Percentiles rank a stretch among this genome's conserved stretches.
These are phyloP conservation scores for Blastomyces silverae DNA, from an alignment of 2,329 filamentous ascomycete species.

Conservation along the genomic window DNA sequence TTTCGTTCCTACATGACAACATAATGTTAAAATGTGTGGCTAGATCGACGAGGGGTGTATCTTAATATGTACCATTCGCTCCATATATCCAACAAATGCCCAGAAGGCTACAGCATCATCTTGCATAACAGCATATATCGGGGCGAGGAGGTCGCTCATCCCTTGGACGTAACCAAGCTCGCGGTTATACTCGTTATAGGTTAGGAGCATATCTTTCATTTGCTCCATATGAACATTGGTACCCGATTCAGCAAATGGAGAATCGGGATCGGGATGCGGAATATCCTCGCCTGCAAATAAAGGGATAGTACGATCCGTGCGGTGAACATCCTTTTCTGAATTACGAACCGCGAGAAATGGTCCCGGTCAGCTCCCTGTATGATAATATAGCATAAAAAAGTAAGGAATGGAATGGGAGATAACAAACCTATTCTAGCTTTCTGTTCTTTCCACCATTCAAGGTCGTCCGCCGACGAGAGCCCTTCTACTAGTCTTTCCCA, in stretches of 20 bases:
- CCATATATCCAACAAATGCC: slow-evolving; percentile 94
- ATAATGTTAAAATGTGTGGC: neutral
- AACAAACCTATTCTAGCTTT: slow-evolving; percentile 80
- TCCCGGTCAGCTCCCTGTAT: slow-evolving; percentile 26
- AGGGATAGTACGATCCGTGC: slow-evolving; percentile 89
- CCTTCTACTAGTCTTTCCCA: slow-evolving; percentile 90
- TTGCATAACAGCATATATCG: slow-evolving; percentile 94
- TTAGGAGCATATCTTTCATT: slow-evolving; percentile 98
- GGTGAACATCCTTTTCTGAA: slow-evolving; percentile 95
- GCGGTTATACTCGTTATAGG: slow-evolving; percentile 96
- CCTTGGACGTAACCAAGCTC: slow-evolving; percentile 96
- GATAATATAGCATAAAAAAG: slow-evolving; percentile 11
- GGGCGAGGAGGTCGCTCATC: slow-evolving; percentile 94
- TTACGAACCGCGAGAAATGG: slow-evolving; percentile 49
- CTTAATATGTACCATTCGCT: slow-evolving; percentile 62
- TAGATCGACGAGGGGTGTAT: neutral
- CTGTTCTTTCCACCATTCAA: slow-evolving; percentile 97
- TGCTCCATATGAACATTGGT: slow-evolving; percentile 98
- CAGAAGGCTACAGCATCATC: slow-evolving; percentile 96
- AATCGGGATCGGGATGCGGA: slow-evolving; percentile 91
- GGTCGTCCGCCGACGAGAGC: slow-evolving; percentile 68
- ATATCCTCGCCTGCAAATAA: slow-evolving; percentile 95
- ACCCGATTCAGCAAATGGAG: slow-evolving; percentile 83
- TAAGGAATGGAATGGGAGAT: slow-evolving; percentile 13
- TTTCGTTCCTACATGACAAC: slow-evolving; percentile 61